Evolutionary conservation across 2,329 filamentous ascomycete genomes (phyloP), one percentile per base, ranked within the genome.

Genomic region (Epichloe aotearoae): DNA sequence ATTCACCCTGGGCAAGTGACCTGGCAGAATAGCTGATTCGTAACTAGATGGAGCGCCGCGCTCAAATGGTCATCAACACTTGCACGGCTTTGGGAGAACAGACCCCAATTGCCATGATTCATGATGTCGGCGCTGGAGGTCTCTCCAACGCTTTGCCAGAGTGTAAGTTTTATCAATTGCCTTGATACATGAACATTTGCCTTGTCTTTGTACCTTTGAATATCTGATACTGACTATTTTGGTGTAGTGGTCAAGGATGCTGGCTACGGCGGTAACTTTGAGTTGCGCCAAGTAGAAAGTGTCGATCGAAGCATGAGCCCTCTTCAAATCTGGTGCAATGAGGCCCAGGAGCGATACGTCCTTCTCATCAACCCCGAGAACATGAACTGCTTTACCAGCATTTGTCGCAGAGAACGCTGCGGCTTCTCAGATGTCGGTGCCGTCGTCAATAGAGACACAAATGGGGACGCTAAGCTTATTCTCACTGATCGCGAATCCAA

Each of bases 41-140:
- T 11, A 26, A 38, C 5, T 45, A 60, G 69, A 91, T 97, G 67
- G 88, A 98, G 68, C 79, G 93, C 55, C 80, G 93, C 59, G 93
- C 91, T 2, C 93, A 98, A 70, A 95, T 97, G 79, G 93, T 98
- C 56, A 98, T 98, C 68, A 93, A 97, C 67, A 84, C 88, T 4
- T 98, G 93, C 65, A 82, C 86, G 30, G 84, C 88, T 3, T 78
- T 97, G 59, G 91, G 90, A 15, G 73, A 82, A 4, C 75, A 88
- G 56, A 97, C 86, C 63, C 93, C 93, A 0, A 97, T 98, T 58
- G 84, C 88, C 51, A 91, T 97, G 71, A 97, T 98, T 56, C 93
- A 98, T 65, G 93, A 98, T 63, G 93, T 98, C 44, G 93, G 93
- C 55, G 93, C 93, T 47, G 93, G 93, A 61, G 93, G 93, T 53